Conservation (phyloP, 2,329 filamentous ascomycete species). For the Pseudocercospora pini-densiflorae region DNA sequence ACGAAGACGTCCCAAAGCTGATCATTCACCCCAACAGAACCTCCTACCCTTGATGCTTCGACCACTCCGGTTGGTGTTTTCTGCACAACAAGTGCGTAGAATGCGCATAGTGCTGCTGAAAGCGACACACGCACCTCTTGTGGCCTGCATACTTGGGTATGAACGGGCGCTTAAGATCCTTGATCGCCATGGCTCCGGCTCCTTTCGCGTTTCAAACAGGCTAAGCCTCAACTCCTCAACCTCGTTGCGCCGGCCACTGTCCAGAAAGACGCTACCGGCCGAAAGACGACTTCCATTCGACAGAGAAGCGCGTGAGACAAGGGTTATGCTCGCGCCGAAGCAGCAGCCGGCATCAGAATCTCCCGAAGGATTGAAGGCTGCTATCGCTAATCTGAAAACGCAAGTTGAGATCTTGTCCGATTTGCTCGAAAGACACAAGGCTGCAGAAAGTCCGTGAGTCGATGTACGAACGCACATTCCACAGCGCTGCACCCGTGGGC, state of each 20-base stretch:
- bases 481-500: background rate
- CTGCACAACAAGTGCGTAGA: slow-evolving; percentile 66
- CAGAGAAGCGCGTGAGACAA: slow-evolving; percentile 26
- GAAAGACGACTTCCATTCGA: slow-evolving; percentile 24
- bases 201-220: slow-evolving; percentile 19
- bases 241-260: slow-evolving; percentile 28
- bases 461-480: slow-evolving; percentile 15
- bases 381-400: slow-evolving; percentile 29
- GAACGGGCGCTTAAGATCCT: slow-evolving; percentile 52
- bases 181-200: slow-evolving; percentile 24
- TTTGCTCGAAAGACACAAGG: slow-evolving; percentile 22
- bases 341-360: slow-evolving; percentile 23
- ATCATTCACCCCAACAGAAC: slow-evolving; percentile 55
- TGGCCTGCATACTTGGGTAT: slow-evolving; percentile 70
- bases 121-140: slow-evolving; percentile 68
- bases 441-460: slow-evolving; percentile 10
- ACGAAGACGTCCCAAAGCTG: slow-evolving; percentile 20
- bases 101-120: slow-evolving; percentile 64
- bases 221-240: slow-evolving; percentile 22
- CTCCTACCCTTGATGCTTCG: slow-evolving; percentile 74
- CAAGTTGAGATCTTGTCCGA: slow-evolving; percentile 30
- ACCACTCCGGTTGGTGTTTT: slow-evolving; percentile 71
- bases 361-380: slow-evolving; percentile 22
- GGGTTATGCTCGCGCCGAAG: slow-evolving; percentile 16
- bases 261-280: slow-evolving; percentile 23